Percentiles rank a stretch among this genome's conserved stretches.
Evolutionary conservation across 805 yeast genomes (phyloP).

Genomic region (Jamesozyma rosinii): DNA sequence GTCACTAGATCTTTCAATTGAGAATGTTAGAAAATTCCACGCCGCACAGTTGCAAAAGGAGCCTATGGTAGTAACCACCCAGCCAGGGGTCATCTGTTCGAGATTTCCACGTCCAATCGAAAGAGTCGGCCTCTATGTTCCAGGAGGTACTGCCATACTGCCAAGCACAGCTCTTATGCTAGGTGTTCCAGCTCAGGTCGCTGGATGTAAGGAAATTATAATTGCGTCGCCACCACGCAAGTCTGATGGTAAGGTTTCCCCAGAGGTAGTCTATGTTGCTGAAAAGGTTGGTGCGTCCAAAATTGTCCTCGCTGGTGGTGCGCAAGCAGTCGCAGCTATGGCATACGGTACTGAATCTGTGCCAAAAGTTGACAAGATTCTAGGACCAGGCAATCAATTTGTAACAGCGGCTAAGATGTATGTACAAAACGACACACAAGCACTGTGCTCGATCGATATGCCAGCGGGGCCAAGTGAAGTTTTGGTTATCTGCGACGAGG

Average conservation of each 20-base stretch:
- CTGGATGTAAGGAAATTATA: conserved; percentile 87
- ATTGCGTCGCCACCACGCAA: conserved; percentile 93
- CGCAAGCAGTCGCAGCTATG: conserved; percentile 98
- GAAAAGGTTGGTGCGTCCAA: conserved; percentile 86
- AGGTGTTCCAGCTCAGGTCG: conserved; percentile 97
- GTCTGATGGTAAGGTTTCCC: conserved; percentile 79
- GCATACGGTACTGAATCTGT: conserved; percentile 94
- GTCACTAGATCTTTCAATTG: conserved; percentile 84
- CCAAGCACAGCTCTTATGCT: conserved; percentile 98
- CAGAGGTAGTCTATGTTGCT: conserved; percentile 96
- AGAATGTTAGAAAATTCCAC: conserved; percentile 85
- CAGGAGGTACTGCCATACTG: conserved; percentile 97
- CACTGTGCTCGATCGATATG: conserved; percentile 95
- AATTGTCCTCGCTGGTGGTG: conserved; percentile 96
- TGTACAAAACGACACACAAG: conserved; percentile 90
- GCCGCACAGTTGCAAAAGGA: conserved; percentile 77
- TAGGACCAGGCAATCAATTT: conserved; percentile 98
- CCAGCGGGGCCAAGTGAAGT: conserved; percentile 99
- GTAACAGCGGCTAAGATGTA: conserved; percentile 99
- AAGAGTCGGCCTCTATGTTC: conserved; percentile 89
- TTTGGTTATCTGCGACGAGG: conserved; percentile 81
- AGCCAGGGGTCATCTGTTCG: conserved; percentile 89
- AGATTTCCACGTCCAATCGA: conserved; percentile 93
- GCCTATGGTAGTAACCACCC: conserved; percentile 75
- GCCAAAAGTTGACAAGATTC: conserved; percentile 89